A percentile compares a stretch with the other conserved stretches of the same genome.
Conservation (phyloP, 108 stramenopile genomes). For the Aureococcus anophagefferens region DNA sequence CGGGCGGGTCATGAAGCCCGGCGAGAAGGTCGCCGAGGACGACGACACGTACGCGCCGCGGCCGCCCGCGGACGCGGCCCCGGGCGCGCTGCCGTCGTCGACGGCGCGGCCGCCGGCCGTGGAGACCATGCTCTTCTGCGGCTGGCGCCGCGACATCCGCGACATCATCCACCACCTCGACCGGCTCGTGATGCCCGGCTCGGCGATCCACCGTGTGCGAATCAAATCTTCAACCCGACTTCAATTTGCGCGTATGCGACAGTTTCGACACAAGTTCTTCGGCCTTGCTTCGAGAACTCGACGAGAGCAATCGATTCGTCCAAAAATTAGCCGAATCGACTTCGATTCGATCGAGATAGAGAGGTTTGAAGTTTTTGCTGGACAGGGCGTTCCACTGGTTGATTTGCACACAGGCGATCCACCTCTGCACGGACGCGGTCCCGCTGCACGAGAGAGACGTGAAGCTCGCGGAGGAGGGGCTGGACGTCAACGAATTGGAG, state of each 20-base stretch:
- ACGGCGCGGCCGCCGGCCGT: not conserved
- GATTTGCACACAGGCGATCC: no score
- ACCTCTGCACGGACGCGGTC: slow-evolving; percentile 29
- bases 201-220: slow-evolving; percentile 27
- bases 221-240: no score
- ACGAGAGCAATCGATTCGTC: no score
- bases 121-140: slow-evolving; percentile 39
- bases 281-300: no score
- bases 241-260: no score
- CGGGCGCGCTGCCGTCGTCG: no score
- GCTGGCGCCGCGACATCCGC: slow-evolving; percentile 44
- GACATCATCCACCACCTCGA: slow-evolving; percentile 40
- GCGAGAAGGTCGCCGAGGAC: slow-evolving; percentile 42
- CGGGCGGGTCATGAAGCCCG: slow-evolving; percentile 21
- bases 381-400: no score
- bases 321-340: no score
- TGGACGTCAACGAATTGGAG: slow-evolving; percentile 18
- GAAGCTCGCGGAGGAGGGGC: slow-evolving; percentile 31
- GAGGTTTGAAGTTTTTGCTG: no score
- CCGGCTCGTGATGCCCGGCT: slow-evolving; percentile 27
- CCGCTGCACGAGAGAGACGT: slow-evolving; percentile 18
- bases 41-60: slow-evolving; percentile 31
- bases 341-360: no score
- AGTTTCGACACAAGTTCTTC: no score
- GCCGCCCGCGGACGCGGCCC: no score